These are phyloP conservation scores for Beverwykella pulmonaria DNA, from an alignment of 495 filamentous ascomycete species.

Conservation along the genomic window DNA sequence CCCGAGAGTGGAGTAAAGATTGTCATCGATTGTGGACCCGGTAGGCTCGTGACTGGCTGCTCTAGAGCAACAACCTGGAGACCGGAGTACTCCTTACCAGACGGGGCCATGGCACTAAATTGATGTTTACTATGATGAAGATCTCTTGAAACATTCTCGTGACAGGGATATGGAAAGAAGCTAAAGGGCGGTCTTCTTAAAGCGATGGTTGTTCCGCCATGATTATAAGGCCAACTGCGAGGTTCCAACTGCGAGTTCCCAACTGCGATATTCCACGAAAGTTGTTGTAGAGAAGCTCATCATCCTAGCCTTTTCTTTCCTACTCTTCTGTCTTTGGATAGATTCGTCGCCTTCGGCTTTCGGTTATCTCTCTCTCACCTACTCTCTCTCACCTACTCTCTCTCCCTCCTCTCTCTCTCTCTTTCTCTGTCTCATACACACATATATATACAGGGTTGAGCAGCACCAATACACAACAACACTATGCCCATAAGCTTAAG, in stretches of 20 bases:
- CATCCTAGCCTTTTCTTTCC: not conserved
- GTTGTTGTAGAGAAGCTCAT: not conserved
- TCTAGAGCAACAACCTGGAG: constrained; percentile 13
- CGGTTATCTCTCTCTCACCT: no score
- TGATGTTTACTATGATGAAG: constrained; percentile 20
- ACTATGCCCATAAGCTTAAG: constrained; percentile 21
- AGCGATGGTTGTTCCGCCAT: constrained; percentile 9
- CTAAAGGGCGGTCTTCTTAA: constrained; percentile 12
- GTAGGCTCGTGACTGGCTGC: constrained; percentile 11
- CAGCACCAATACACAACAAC: not conserved
- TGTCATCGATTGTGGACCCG: constrained; percentile 3
- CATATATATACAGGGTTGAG: no score
- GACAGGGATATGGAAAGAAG: not conserved
- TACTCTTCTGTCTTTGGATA: constrained; percentile 4
- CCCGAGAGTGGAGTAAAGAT: constrained; percentile 19
- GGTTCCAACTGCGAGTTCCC: not conserved
- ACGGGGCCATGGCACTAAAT: not conserved
- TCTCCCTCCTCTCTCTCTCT: no score
- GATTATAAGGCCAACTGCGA: not conserved
- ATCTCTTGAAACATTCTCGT: constrained; percentile 20
- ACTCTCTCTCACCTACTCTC: no score
- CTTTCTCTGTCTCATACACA: no score
- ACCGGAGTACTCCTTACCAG: constrained; percentile 7
- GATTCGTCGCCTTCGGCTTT: constrained; percentile 1
- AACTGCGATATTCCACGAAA: not conserved